Evolutionary conservation across 306 rosid species (phyloP), one percentile per base, ranked within the genome.

Genomic region (Lathyrus tuberosus): DNA sequence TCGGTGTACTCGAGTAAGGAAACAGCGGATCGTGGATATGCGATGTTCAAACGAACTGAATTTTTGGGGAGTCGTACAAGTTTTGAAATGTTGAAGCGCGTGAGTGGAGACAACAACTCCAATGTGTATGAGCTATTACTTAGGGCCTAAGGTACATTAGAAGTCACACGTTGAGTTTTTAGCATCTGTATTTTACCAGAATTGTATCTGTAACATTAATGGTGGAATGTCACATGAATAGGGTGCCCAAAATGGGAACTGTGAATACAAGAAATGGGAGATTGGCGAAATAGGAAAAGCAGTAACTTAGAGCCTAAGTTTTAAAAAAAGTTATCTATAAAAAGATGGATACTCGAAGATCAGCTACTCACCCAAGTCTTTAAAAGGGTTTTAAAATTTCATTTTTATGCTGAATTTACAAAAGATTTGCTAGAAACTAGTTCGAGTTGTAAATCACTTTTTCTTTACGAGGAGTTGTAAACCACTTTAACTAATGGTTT

Each of bases 31-130:
- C 63, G 31, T 18, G 91, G 99, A 35, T 62, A 37, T 72, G 83
- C 70, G 51, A 53, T 61, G 44, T 95, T 95, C 82, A 91, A 76
- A 79, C 54, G 96, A 76, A 78, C 89, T 10, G 96, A 91, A 20
- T 95, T 95, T 71, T 54, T 95, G 71, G 99, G 99, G 30, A 89
- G 95, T 61, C 86, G 97, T 5, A 84, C 33, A 31, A 86, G 97
- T 87, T 95, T 91, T 69, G 99, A 95, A 81, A 87, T 80, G 96
- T 76, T 95, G 83, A 91, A 91, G 81, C 95, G 99, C 62, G 91
- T 95, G 13, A 69, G 62, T 14, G 96, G 94, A 1, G 97, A 91
- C 63, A 91, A 89, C 85, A 88, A 84, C 85, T 84, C 93, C 74
- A 95, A 95, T 9, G 95, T 91, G n/a, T 95, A 95, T 35, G 97